Percentiles rank a stretch among this genome's conserved stretches.
These are phyloP conservation scores for Hymenochaete sp. DNA, from an alignment of 1,284 basidiomycete species.

Conservation along the genomic window DNA sequence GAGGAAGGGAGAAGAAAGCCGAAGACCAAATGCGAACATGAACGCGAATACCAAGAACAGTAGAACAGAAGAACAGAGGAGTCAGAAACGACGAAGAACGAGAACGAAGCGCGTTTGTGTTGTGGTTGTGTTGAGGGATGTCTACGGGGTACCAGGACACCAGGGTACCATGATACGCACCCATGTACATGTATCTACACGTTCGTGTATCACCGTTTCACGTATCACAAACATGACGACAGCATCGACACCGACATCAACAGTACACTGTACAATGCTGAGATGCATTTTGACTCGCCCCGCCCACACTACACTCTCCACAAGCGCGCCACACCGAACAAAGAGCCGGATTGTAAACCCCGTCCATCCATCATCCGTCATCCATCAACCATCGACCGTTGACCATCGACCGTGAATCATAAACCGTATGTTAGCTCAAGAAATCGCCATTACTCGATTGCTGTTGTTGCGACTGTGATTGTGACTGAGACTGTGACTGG, in stretches of 20 bases:
- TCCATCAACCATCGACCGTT: too few relatives aligned
- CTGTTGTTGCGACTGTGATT: slow-evolving; percentile 14
- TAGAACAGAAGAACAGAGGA: not conserved
- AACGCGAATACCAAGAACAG: not conserved
- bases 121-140: not conserved
- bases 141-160: too few relatives aligned
- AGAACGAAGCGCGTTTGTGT: not conserved
- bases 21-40: not conserved
- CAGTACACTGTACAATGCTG: too few relatives aligned
- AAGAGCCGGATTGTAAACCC: not conserved
- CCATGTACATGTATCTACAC: not conserved
- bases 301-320: too few relatives aligned
- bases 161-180: too few relatives aligned
- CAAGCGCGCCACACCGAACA: too few relatives aligned
- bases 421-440: not conserved
- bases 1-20: not conserved
- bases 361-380: too few relatives aligned
- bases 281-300: too few relatives aligned
- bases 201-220: not conserved
- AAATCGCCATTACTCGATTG: slow-evolving; percentile 5
- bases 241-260: too few relatives aligned
- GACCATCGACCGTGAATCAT: not conserved
- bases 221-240: not conserved
- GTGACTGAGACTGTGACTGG: slow-evolving; percentile 11
- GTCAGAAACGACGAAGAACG: not conserved